Conservation (phyloP, 148 eudicot species). For the Silene latifolia region DNA sequence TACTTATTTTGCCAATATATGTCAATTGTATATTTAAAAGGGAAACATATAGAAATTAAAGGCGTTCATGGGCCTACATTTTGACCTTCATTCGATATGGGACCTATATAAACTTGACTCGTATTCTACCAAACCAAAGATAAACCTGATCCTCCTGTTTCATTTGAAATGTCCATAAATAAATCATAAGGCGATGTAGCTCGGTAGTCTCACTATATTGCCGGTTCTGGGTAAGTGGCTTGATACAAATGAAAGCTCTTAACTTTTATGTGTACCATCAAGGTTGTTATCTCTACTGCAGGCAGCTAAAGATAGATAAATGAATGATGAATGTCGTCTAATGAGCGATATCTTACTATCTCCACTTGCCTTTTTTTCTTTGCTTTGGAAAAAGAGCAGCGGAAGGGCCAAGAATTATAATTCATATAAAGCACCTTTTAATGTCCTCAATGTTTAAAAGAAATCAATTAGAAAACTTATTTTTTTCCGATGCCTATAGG, state of each 20-base stretch:
- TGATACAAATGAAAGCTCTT: background rate
- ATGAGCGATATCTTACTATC: background rate
- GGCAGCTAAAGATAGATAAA: background rate
- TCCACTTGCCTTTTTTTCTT: background rate
- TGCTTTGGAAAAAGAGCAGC: background rate
- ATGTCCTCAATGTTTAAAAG: background rate
- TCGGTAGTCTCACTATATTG: background rate
- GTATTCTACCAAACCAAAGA: background rate
- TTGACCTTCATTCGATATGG: background rate
- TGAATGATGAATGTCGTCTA: background rate
- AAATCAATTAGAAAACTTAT: background rate
- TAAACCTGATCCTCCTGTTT: background rate
- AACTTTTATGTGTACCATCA: background rate
- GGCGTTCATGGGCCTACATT: background rate
- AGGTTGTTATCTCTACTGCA: background rate
- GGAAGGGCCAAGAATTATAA: background rate
- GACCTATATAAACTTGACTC: background rate
- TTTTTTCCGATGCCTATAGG: slow-evolving; percentile 1
- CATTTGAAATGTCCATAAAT: background rate
- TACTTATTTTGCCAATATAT: too few relatives aligned
- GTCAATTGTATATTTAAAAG: too few relatives aligned
- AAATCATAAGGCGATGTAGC: background rate
- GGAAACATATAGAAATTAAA: background rate
- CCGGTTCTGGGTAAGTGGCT: background rate
- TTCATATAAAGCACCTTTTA: background rate